phyloP scores from a whole-genome alignment of 768 basidiomycete species.

The Pisolithus tinctorius region DNA sequence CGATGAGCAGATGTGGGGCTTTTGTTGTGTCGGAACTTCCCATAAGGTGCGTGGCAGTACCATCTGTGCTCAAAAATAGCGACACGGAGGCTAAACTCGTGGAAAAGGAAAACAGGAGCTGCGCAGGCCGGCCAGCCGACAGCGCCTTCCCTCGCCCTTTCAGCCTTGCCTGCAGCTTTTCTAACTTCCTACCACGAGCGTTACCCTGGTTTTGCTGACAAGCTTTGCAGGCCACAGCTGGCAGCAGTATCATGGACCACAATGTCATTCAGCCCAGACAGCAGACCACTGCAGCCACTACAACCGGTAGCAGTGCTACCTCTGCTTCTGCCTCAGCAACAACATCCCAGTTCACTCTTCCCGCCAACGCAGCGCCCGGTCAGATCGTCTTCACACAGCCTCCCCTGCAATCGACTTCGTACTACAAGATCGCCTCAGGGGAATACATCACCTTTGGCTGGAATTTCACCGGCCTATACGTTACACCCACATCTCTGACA shows the following conservation, averaged over 20 bases:
- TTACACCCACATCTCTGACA: constrained; percentile 49
- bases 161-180: too few relatives aligned
- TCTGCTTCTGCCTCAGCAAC: constrained; percentile 20
- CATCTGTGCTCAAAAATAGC: too few relatives aligned
- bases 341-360: constrained; percentile 12
- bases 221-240: not conserved
- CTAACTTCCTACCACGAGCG: too few relatives aligned
- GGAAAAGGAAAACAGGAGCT: too few relatives aligned
- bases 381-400: constrained; percentile 51
- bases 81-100: too few relatives aligned
- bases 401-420: constrained; percentile 51
- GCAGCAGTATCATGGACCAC: not conserved
- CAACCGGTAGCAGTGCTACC: constrained; percentile 5
- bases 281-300: constrained; percentile 7
- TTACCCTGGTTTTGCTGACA: not conserved
- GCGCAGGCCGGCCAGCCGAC: too few relatives aligned
- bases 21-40: too few relatives aligned
- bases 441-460: constrained; percentile 65
- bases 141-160: too few relatives aligned
- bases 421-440: constrained; percentile 55
- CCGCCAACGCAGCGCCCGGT: constrained; percentile 34
- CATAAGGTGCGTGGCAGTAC: too few relatives aligned
- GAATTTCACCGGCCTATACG: constrained; percentile 57
- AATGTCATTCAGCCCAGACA: constrained; percentile 21
- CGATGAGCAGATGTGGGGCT: too few relatives aligned